Conservation (phyloP, 2,329 filamentous ascomycete genomes). For the Trichoderma hamatum region DNA sequence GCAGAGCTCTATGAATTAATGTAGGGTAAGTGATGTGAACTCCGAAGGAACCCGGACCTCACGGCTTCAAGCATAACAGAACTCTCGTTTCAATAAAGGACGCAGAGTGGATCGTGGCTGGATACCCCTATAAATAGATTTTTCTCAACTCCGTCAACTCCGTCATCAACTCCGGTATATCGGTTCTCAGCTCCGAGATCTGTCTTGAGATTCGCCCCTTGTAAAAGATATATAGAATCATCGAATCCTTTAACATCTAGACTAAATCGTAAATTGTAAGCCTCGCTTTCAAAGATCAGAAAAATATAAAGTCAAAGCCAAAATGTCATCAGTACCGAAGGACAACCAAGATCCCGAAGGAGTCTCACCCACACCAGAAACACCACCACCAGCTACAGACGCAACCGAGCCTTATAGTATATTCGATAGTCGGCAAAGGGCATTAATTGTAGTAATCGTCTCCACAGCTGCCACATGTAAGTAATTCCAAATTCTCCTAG, state of each 20-base stretch:
- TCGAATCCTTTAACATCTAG: neutral
- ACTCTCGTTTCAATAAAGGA: neutral
- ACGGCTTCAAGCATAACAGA: neutral
- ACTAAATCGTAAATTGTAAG: neutral
- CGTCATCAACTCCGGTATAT: conserved; percentile 2
- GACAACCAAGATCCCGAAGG: conserved; percentile 3
- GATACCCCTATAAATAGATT: neutral
- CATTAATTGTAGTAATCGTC: conserved; percentile 50
- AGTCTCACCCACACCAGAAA: neutral
- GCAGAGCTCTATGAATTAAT: too few relatives aligned
- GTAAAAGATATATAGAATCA: conserved; percentile 10
- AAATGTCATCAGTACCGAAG: conserved; percentile 3
- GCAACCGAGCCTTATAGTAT: conserved; percentile 49
- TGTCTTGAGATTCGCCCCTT: neutral
- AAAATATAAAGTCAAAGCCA: neutral
- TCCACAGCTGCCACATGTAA: conserved; percentile 56
- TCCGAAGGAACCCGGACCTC: neutral
- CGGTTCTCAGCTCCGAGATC: conserved; percentile 3
- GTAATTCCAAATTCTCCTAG: conserved; percentile 26
- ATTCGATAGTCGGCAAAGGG: conserved; percentile 53
- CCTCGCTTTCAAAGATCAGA: too few relatives aligned
- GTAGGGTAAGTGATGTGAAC: neutral
- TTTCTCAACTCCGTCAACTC: conserved; percentile 5
- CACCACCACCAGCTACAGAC: neutral
- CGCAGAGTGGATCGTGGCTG: neutral